phyloP scores from a whole-genome alignment of 2,329 filamentous ascomycete genomes.

The Cladosporium sp. region DNA sequence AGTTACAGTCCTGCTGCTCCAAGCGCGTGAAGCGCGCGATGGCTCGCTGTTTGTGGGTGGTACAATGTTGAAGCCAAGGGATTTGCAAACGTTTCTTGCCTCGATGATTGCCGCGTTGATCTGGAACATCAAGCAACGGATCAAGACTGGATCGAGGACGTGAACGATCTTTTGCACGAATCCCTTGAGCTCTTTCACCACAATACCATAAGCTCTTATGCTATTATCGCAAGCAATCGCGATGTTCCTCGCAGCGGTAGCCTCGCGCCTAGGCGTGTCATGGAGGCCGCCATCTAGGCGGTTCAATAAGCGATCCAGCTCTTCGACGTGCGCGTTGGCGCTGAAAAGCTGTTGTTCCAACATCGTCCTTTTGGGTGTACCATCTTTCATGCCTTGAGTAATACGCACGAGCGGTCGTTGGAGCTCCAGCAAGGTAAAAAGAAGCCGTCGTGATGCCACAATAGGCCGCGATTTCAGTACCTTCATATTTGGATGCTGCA shows the following conservation, averaged over 20 bases:
- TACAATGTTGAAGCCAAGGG: conserved; percentile 49
- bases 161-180: conserved; percentile 55
- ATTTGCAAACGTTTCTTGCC: conserved; percentile 59
- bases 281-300: conserved; percentile 49
- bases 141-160: conserved; percentile 57
- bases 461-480: conserved; percentile 29
- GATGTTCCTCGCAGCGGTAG: conserved; percentile 45
- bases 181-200: conserved; percentile 52
- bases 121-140: conserved; percentile 61
- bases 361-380: conserved; percentile 50
- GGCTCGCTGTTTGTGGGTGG: conserved; percentile 27
- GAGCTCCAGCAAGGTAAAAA: conserved; percentile 34
- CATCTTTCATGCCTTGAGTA: conserved; percentile 47
- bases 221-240: conserved; percentile 50
- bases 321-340: conserved; percentile 58
- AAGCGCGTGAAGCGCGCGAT: conserved; percentile 35
- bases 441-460: conserved; percentile 33
- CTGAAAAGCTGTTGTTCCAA: conserved; percentile 60
- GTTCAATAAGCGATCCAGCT: conserved; percentile 53
- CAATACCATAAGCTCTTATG: conserved; percentile 53
- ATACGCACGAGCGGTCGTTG: conserved; percentile 33
- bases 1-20: conserved; percentile 42
- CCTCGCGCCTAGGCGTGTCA: conserved; percentile 49
- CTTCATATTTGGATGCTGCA: conserved; percentile 33
- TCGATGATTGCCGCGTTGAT: conserved; percentile 62